These are phyloP conservation scores for Lentinula guzmanii DNA, from an alignment of 768 basidiomycete genomes.

Conservation along the genomic window DNA sequence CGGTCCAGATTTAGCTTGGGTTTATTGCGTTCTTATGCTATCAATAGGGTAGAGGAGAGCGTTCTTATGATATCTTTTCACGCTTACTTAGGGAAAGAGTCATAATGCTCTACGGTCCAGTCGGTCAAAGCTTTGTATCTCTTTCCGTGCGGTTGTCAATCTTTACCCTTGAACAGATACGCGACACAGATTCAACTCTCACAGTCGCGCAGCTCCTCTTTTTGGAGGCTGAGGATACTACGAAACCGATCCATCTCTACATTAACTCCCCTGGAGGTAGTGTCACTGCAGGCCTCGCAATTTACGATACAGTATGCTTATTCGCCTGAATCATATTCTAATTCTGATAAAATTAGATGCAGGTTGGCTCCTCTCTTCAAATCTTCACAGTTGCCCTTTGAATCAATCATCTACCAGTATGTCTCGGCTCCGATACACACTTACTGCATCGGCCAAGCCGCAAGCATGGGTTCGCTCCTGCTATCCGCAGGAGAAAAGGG, in stretches of 20 bases:
- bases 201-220: conserved; percentile 91
- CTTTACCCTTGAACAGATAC: conserved; percentile 50
- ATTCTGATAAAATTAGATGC: conserved; percentile 44
- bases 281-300: conserved; percentile 93
- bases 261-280: conserved; percentile 97
- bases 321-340: background rate
- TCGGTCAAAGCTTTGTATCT: conserved; percentile 30
- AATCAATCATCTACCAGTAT: conserved; percentile 41
- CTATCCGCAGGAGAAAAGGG: conserved; percentile 89
- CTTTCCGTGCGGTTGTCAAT: conserved; percentile 9
- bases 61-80: conserved; percentile 95
- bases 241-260: conserved; percentile 93
- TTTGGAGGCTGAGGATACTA: conserved; percentile 91
- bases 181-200: conserved; percentile 83
- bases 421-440: conserved; percentile 94
- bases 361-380: conserved; percentile 35
- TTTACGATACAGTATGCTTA: conserved; percentile 86
- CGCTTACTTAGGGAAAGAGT: conserved; percentile 89
- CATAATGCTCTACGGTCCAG: conserved; percentile 92
- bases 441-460: conserved; percentile 92
- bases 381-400: background rate
- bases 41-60: conserved; percentile 71
- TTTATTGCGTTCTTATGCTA: conserved; percentile 9
- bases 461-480: conserved; percentile 93
- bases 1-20: background rate